Evolutionary conservation across 169 alveolate genomes (phyloP).

Genomic region (Plasmodium billcollinsi): DNA sequence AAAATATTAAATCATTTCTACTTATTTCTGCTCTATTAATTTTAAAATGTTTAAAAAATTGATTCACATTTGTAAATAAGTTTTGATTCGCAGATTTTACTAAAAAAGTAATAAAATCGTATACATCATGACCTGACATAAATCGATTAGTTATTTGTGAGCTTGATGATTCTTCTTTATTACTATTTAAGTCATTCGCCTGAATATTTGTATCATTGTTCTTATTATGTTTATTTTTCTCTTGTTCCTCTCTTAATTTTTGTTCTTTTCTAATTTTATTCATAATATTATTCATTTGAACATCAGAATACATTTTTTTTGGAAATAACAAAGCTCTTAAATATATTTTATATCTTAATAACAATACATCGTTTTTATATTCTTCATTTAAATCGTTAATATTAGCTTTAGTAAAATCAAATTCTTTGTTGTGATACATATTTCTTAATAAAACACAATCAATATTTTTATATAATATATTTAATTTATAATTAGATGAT

Average conservation of each 20-base stretch:
- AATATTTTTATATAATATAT: conserved; percentile 61
- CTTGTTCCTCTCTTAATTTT: conserved; percentile 3
- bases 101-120: conserved; percentile 73
- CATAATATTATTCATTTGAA: conserved; percentile 44
- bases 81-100: conserved; percentile 74
- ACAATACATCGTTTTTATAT: conserved; percentile 58
- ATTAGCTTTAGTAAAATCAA: conserved; percentile 71
- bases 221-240: neutral
- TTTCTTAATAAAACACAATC: conserved; percentile 69
- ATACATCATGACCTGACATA: conserved; percentile 77
- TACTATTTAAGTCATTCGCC: neutral
- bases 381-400: conserved; percentile 67
- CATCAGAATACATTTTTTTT: conserved; percentile 66
- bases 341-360: conserved; percentile 65
- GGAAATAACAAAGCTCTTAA: conserved; percentile 56
- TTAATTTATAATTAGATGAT: conserved; percentile 54
- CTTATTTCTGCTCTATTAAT: conserved; percentile 77
- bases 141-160: conserved; percentile 24
- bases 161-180: neutral
- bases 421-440: conserved; percentile 71
- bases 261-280: conserved; percentile 33
- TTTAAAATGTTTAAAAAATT: conserved; percentile 74
- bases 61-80: conserved; percentile 73
- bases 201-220: conserved; percentile 2
- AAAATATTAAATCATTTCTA: conserved; percentile 75